Evolutionary conservation across 805 yeast species (phyloP).

Genomic region (Barnettozyma salicaria): DNA sequence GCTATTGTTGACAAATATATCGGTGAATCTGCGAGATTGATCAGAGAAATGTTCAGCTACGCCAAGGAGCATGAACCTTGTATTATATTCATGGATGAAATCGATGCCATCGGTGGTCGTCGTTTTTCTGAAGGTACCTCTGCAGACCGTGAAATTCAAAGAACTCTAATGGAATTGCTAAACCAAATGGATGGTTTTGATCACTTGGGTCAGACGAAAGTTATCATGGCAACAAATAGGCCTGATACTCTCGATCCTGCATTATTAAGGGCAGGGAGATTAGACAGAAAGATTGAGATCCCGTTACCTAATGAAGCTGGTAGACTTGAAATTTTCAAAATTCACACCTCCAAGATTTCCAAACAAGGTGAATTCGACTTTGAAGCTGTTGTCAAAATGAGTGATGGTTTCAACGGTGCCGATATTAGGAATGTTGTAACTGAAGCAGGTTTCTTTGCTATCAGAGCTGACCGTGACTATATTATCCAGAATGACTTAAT

Average conservation of each 20-base stretch:
- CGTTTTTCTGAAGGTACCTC: slow-evolving; percentile 97
- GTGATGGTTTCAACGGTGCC: slow-evolving; percentile 98
- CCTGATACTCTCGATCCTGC: slow-evolving; percentile 99
- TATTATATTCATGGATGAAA: slow-evolving; percentile 96
- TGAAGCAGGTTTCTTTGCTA: slow-evolving; percentile 98
- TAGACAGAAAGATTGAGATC: slow-evolving; percentile 94
- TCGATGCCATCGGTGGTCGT: slow-evolving; percentile 98
- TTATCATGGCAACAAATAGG: slow-evolving; percentile 98
- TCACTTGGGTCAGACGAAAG: slow-evolving; percentile 91
- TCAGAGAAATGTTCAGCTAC: slow-evolving; percentile 96
- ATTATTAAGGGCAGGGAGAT: slow-evolving; percentile 91
- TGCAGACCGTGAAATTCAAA: slow-evolving; percentile 97
- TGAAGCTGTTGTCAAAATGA: slow-evolving; percentile 96
- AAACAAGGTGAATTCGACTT: slow-evolving; percentile 95
- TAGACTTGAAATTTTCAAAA: slow-evolving; percentile 87
- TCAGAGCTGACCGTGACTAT: slow-evolving; percentile 95
- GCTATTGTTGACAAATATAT: slow-evolving; percentile 97
- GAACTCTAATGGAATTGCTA: slow-evolving; percentile 93
- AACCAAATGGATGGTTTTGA: slow-evolving; percentile 99
- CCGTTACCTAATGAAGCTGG: slow-evolving; percentile 96
- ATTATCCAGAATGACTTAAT: slow-evolving; percentile 88
- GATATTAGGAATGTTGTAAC: slow-evolving; percentile 95
- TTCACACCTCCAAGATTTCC: slow-evolving; percentile 77
- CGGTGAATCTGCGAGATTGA: slow-evolving; percentile 94
- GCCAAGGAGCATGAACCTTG: slow-evolving; percentile 98